These are phyloP conservation scores for Skeletonema tropicum DNA, from an alignment of 108 stramenopile genomes.

Conservation along the genomic window DNA sequence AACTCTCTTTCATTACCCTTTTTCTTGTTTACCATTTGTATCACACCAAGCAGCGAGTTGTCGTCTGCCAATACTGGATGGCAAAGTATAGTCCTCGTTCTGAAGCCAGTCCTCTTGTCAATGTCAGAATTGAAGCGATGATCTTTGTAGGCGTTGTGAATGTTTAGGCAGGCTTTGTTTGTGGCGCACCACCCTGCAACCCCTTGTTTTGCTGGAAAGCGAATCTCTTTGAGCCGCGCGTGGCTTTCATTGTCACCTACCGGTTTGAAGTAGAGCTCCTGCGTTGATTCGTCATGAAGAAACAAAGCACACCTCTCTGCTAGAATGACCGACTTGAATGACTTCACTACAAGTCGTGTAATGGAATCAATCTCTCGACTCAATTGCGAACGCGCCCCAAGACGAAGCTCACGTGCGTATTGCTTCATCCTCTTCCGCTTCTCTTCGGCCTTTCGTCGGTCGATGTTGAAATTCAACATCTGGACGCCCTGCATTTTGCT, in stretches of 20 bases:
- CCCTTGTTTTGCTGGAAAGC: constrained; percentile 51
- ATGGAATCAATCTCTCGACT: constrained; percentile 51
- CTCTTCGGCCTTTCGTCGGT: constrained; percentile 38
- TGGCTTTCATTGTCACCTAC: constrained; percentile 48
- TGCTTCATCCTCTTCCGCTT: constrained; percentile 46
- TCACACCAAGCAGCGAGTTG: constrained; percentile 57
- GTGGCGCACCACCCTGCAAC: constrained; percentile 62
- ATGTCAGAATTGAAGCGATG: constrained; percentile 53
- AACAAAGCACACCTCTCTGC: constrained; percentile 56
- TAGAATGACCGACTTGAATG: constrained; percentile 47
- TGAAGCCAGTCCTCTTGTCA: constrained; percentile 53
- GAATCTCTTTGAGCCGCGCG: constrained; percentile 32
- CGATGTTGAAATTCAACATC: constrained; percentile 42
- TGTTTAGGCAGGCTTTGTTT: constrained; percentile 50
- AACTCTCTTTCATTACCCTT: constrained; percentile 41
- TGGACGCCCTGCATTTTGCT: constrained; percentile 44
- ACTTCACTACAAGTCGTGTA: constrained; percentile 50
- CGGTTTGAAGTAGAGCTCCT: constrained; percentile 60
- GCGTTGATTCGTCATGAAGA: constrained; percentile 41
- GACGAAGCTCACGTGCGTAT: constrained; percentile 42
- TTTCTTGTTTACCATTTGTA: constrained; percentile 68
- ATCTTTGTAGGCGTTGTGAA: constrained; percentile 57
- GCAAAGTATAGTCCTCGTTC: constrained; percentile 55
- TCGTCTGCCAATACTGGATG: constrained; percentile 47
- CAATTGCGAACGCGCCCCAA: constrained; percentile 32